These are phyloP conservation scores for Persicaria tinctoria DNA, from an alignment of 148 eudicot species.

Conservation along the genomic window DNA sequence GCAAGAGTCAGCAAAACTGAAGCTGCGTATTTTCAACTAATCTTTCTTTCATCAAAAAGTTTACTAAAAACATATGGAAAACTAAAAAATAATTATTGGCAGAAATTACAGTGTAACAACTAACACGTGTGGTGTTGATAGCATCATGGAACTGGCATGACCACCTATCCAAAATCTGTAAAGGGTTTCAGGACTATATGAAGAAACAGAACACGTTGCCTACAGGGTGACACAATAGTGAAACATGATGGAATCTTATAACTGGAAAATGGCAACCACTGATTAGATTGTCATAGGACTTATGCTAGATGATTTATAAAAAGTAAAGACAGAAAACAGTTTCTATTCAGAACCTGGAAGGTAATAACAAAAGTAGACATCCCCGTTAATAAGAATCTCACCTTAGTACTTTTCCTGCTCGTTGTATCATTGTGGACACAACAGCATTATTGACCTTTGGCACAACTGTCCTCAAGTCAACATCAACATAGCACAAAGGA, in stretches of 20 bases:
- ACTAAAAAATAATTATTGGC: too few species aligned
- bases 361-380: background rate
- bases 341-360: background rate
- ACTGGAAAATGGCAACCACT: background rate
- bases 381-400: slow-evolving; percentile 13
- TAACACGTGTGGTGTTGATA: background rate
- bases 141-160: background rate
- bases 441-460: slow-evolving; percentile 59
- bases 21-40: background rate
- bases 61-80: background rate
- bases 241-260: background rate
- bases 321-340: background rate
- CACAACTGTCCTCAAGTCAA: slow-evolving; percentile 42
- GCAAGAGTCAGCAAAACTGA: background rate
- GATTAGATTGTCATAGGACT: background rate
- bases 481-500: slow-evolving; percentile 48
- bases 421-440: slow-evolving; percentile 55
- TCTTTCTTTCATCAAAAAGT: background rate
- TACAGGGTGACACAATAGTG: background rate
- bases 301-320: background rate
- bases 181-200: background rate
- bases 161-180: background rate
- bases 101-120: background rate
- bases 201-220: background rate
- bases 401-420: slow-evolving; percentile 58